Percentiles rank a stretch among this genome's conserved stretches.
phyloP scores from a whole-genome alignment of 1,284 basidiomycete species.

The Tilletia setariae region DNA sequence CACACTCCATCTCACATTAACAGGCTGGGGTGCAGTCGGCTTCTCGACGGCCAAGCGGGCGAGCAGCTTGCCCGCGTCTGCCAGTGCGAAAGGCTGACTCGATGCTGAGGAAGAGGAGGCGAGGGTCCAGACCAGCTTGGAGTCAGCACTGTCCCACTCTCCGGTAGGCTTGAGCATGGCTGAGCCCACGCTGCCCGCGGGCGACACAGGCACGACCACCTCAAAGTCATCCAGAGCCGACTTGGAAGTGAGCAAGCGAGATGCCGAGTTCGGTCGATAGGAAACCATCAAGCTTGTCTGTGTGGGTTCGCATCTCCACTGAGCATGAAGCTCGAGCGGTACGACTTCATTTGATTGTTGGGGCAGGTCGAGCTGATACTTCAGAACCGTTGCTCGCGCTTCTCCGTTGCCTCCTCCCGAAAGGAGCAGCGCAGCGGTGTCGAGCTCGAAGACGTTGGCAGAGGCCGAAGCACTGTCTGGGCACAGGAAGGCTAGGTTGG shows the following conservation, averaged over 20 bases:
- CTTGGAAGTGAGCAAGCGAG: slow-evolving; percentile 2
- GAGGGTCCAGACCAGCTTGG: slow-evolving; percentile 55
- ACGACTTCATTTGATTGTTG: slow-evolving; percentile 37
- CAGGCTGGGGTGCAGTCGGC: slow-evolving; percentile 49
- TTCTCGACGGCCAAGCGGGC: slow-evolving; percentile 57
- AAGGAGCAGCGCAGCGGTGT: slow-evolving; percentile 54
- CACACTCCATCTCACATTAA: slow-evolving; percentile 57
- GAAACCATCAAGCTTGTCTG: slow-evolving; percentile 60
- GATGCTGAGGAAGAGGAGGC: slow-evolving; percentile 29
- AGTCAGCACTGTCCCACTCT: slow-evolving; percentile 53
- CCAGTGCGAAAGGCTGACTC: slow-evolving; percentile 37
- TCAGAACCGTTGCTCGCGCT: slow-evolving; percentile 56
- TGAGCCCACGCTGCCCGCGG: slow-evolving; percentile 52
- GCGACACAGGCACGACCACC: slow-evolving; percentile 55
- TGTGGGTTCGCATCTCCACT: slow-evolving; percentile 59
- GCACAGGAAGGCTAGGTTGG: slow-evolving; percentile 59
- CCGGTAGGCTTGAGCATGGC: slow-evolving; percentile 61
- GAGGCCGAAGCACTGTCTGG: slow-evolving; percentile 54
- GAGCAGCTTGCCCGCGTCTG: slow-evolving; percentile 56
- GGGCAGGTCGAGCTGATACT: slow-evolving; percentile 58
- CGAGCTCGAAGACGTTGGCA: slow-evolving; percentile 56
- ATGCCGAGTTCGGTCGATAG: slow-evolving; percentile 54
- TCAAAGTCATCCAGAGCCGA: slow-evolving; percentile 18
- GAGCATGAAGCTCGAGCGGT: slow-evolving; percentile 58
- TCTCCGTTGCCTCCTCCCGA: slow-evolving; percentile 22